Evolutionary conservation across 805 yeast genomes (phyloP).

Genomic region (Blastobotrys chiropterorum): DNA sequence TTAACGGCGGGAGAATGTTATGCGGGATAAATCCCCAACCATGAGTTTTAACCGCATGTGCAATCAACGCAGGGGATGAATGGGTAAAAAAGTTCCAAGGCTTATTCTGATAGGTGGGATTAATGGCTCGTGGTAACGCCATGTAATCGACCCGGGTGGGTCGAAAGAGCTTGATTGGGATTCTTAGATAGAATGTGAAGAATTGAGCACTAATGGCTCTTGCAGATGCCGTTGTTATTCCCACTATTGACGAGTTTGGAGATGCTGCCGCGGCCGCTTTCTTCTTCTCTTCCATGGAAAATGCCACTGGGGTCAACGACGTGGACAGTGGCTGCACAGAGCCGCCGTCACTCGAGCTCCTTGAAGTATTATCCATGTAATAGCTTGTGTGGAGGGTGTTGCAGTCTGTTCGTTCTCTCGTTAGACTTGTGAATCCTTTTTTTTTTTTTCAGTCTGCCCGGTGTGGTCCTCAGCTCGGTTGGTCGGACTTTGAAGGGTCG

Average conservation of each 20-base stretch:
- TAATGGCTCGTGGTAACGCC: conserved; percentile 32
- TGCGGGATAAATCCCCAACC: conserved; percentile 89
- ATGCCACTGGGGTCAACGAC: neutral
- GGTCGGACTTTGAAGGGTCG: no score
- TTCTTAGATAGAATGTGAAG: conserved; percentile 70
- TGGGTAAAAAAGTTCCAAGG: conserved; percentile 53
- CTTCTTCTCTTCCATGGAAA: neutral
- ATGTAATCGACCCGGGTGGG: conserved; percentile 75
- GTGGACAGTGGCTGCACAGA: no score
- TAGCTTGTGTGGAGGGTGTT: no score
- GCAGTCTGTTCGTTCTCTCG: no score
- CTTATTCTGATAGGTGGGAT: conserved; percentile 25
- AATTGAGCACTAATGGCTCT: conserved; percentile 77
- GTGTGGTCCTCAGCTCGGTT: no score
- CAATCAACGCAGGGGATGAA: conserved; percentile 68
- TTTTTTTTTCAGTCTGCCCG: no score
- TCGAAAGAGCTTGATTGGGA: conserved; percentile 77
- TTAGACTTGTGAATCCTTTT: no score
- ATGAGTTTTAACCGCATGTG: conserved; percentile 61
- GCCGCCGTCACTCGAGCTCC: neutral
- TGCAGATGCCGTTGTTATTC: conserved; percentile 79
- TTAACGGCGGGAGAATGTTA: conserved; percentile 73
- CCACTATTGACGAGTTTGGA: conserved; percentile 41
- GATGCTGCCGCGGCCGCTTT: neutral
- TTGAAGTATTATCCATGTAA: neutral